phyloP scores from a whole-genome alignment of 768 basidiomycete species.

The Rhizopogon vesiculosus region DNA sequence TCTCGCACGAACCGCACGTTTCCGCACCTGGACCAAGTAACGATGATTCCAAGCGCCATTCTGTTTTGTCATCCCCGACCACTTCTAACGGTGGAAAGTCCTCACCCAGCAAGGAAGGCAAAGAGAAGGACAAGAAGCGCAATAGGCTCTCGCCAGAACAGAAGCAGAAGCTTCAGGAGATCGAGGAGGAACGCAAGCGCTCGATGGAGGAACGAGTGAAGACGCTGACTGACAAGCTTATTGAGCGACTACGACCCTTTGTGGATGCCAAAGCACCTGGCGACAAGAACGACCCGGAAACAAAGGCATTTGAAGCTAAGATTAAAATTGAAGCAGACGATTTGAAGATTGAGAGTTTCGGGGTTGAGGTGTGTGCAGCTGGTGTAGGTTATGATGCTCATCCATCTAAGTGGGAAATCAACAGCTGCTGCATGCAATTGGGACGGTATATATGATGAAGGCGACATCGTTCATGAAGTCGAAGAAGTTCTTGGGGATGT shows the following conservation, averaged over 20 bases:
- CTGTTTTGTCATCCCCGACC: constrained; percentile 11
- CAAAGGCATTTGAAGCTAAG: constrained; percentile 66
- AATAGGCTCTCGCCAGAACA: constrained; percentile 76
- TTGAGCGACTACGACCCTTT: constrained; percentile 83
- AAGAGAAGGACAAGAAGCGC: constrained; percentile 40
- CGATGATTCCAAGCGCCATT: constrained; percentile 10
- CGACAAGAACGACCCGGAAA: constrained; percentile 79
- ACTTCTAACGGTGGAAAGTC: constrained; percentile 15
- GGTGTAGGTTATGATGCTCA: neutral
- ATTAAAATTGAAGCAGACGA: constrained; percentile 88
- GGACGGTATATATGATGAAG: constrained; percentile 90
- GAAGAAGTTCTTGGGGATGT: constrained; percentile 88
- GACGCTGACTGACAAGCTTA: constrained; percentile 70
- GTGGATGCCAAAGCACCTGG: constrained; percentile 87
- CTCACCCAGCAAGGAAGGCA: constrained; percentile 23
- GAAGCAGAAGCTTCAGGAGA: constrained; percentile 73
- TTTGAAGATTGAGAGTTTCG: constrained; percentile 95
- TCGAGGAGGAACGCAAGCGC: constrained; percentile 77
- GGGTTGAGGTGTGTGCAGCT: constrained; percentile 69
- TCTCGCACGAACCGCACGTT: constrained; percentile 7
- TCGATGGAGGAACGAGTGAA: constrained; percentile 77
- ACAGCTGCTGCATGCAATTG: constrained; percentile 85
- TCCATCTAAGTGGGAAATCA: neutral
- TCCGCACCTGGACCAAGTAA: constrained; percentile 13
- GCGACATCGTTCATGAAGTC: constrained; percentile 89